Evolutionary conservation across 495 filamentous ascomycete genomes (phyloP).

Genomic region (Aspergillus leporis): DNA sequence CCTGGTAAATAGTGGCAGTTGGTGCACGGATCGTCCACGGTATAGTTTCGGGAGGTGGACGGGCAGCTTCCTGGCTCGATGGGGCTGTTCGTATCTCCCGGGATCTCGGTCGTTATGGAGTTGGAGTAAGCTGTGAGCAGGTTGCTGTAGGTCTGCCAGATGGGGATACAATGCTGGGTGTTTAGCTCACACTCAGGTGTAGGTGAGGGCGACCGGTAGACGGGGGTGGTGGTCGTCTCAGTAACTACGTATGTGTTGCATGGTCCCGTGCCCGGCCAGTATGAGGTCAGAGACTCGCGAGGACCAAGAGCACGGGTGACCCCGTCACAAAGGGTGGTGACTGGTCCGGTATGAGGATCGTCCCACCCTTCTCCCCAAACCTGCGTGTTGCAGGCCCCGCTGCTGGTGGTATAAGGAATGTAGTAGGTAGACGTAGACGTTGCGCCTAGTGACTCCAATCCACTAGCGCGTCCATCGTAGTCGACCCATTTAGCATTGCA

Average conservation of each 20-base stretch:
- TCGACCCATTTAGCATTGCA: slow-evolving; percentile 30
- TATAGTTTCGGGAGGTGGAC: slow-evolving; percentile 13
- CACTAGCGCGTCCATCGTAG: slow-evolving; percentile 16
- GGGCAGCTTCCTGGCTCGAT: slow-evolving; percentile 21
- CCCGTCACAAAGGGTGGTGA: slow-evolving; percentile 27
- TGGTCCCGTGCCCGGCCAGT: slow-evolving; percentile 24
- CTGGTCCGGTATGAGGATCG: slow-evolving; percentile 23
- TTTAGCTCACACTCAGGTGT: slow-evolving; percentile 17
- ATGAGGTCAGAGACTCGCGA: slow-evolving; percentile 17
- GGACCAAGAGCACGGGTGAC: slow-evolving; percentile 25
- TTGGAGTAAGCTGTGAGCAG: slow-evolving; percentile 9
- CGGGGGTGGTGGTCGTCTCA: slow-evolving; percentile 3
- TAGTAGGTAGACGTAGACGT: slow-evolving; percentile 13
- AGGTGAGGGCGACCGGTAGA: slow-evolving; percentile 21
- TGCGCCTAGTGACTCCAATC: slow-evolving; percentile 19
- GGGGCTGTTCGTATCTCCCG: slow-evolving; percentile 26
- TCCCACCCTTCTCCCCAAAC: slow-evolving; percentile 9
- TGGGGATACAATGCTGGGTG: slow-evolving; percentile 22
- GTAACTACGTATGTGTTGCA: slow-evolving; percentile 14
- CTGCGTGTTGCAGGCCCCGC: slow-evolving; percentile 22
- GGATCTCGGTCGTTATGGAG: slow-evolving; percentile 6
- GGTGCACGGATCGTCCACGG: slow-evolving; percentile 24
- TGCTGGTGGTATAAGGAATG: slow-evolving; percentile 20
- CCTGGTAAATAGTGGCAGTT: slow-evolving; percentile 26
- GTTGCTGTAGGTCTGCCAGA: slow-evolving; percentile 25